Percentiles rank a stretch among this genome's conserved stretches.
Conservation (phyloP, 2,329 filamentous ascomycete species). For the Hortaea werneckii region DNA sequence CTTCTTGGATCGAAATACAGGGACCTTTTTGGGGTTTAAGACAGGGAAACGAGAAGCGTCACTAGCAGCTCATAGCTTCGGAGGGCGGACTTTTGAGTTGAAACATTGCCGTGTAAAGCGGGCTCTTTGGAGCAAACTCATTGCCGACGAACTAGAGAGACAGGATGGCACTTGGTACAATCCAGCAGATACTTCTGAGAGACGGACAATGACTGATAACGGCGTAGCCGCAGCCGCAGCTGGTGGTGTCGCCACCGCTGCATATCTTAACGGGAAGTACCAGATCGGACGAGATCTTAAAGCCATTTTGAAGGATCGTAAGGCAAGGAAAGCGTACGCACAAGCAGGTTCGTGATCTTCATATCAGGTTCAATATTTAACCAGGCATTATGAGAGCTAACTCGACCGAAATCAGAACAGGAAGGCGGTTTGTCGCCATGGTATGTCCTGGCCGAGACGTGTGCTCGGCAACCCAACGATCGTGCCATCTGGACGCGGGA, state of each 20-base stretch:
- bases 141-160: background rate
- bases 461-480: conserved; percentile 33
- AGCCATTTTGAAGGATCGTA: conserved; percentile 34
- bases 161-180: background rate
- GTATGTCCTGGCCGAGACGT: conserved; percentile 18
- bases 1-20: no score
- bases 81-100: no score
- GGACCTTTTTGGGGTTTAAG: no score
- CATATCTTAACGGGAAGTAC: conserved; percentile 60
- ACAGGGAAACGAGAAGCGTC: no score
- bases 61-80: no score
- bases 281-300: conserved; percentile 52
- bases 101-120: no score
- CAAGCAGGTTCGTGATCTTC: conserved; percentile 36
- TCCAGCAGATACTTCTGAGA: background rate
- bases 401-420: no score
- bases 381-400: background rate
- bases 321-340: conserved; percentile 35
- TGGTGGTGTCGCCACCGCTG: conserved; percentile 30
- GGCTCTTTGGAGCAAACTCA: no score
- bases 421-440: conserved; percentile 16
- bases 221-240: conserved; percentile 11
- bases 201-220: background rate
- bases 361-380: background rate
- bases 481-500: conserved; percentile 56